Percentiles rank a stretch among this genome's conserved stretches.
These are phyloP conservation scores for Huntiella savannae DNA, from an alignment of 2,329 filamentous ascomycete genomes.

Conservation along the genomic window DNA sequence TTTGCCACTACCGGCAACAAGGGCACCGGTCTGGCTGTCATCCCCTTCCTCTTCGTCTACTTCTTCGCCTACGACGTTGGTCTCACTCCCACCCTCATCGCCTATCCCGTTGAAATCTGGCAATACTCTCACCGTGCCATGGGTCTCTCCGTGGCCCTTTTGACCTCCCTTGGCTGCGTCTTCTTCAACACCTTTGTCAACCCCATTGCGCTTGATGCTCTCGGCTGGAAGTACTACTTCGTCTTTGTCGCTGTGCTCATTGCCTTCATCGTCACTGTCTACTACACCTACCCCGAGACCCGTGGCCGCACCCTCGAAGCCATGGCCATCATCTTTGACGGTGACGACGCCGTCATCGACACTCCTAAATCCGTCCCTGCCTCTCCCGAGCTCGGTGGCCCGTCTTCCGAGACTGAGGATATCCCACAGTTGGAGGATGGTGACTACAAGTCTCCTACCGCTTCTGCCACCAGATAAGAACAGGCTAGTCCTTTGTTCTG, in stretches of 20 bases:
- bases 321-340: slow-evolving; percentile 12
- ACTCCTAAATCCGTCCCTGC: neutral
- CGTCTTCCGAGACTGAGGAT: neutral
- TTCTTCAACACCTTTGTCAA: slow-evolving; percentile 28
- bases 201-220: slow-evolving; percentile 22
- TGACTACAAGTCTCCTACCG: neutral
- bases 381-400: neutral
- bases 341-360: neutral
- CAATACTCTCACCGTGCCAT: slow-evolving; percentile 37
- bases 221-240: slow-evolving; percentile 25
- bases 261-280: slow-evolving; percentile 36
- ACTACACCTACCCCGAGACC: slow-evolving; percentile 71
- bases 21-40: slow-evolving; percentile 20
- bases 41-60: slow-evolving; percentile 39
- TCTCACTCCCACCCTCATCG: slow-evolving; percentile 21
- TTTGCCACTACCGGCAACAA: slow-evolving; percentile 23
- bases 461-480: neutral
- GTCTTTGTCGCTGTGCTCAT: slow-evolving; percentile 26
- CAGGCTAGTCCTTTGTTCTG: neutral
- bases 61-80: slow-evolving; percentile 11
- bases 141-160: slow-evolving; percentile 38
- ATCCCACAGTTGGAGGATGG: neutral
- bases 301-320: slow-evolving; percentile 26
- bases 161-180: slow-evolving; percentile 26
- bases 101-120: slow-evolving; percentile 40